A percentile compares a stretch with the other conserved stretches of the same genome.
These are phyloP conservation scores for Stylonectria norvegica DNA, from an alignment of 2,329 filamentous ascomycete genomes.

Conservation along the genomic window DNA sequence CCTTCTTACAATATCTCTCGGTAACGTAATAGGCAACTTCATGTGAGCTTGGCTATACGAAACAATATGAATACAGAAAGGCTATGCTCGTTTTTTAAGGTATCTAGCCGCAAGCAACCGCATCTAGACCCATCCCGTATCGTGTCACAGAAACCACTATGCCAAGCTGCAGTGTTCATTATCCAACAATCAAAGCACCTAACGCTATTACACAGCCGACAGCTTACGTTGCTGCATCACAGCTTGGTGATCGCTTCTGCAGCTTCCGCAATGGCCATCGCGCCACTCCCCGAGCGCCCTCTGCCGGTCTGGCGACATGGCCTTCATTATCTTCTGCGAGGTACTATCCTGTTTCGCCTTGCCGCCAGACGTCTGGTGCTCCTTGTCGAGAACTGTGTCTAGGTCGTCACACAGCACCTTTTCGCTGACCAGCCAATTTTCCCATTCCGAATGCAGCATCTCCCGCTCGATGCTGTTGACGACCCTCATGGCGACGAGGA, in stretches of 20 bases:
- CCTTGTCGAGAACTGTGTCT: constrained; percentile 40
- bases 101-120: too few species aligned
- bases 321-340: constrained; percentile 32
- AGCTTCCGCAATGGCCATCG: constrained; percentile 55
- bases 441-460: constrained; percentile 84
- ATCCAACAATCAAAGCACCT: background rate
- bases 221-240: constrained; percentile 32
- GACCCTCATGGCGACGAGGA: constrained; percentile 84
- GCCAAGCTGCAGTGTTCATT: too few species aligned
- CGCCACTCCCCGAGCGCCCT: constrained; percentile 47
- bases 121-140: too few species aligned
- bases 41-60: too few species aligned
- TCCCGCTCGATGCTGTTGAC: constrained; percentile 88
- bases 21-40: too few species aligned
- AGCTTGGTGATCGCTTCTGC: constrained; percentile 41
- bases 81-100: too few species aligned
- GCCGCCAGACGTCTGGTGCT: constrained; percentile 13
- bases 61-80: too few species aligned
- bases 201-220: constrained; percentile 14
- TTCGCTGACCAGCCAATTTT: constrained; percentile 85
- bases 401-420: constrained; percentile 68
- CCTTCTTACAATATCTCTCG: too few species aligned
- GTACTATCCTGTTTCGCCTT: constrained; percentile 20
- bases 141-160: too few species aligned
- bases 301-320: constrained; percentile 29